Percentiles rank a stretch among this genome's conserved stretches.
phyloP scores from a whole-genome alignment of 306 rosid species.

The Inga oerstediana region DNA sequence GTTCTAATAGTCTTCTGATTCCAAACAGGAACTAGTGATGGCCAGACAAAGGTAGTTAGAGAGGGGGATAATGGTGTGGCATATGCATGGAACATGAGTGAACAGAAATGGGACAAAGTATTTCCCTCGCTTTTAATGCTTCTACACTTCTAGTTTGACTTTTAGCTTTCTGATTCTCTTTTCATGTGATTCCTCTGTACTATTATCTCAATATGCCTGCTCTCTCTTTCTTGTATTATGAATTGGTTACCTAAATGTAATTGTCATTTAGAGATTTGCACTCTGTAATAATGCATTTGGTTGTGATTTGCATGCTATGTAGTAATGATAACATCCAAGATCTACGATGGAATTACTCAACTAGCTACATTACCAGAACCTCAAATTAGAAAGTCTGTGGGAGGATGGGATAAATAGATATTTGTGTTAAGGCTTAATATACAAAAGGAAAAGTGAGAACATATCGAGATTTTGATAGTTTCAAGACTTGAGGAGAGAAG shows the following conservation, averaged over 20 bases:
- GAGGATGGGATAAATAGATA: not conserved
- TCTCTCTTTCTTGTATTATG: not conserved
- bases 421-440: not conserved
- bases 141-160: constrained; percentile 8
- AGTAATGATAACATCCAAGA: not conserved
- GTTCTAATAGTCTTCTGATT: constrained; percentile 32
- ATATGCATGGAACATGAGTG: constrained; percentile 83
- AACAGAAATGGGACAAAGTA: constrained; percentile 95
- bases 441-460: not conserved
- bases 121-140: constrained; percentile 31
- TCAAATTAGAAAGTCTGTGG: not conserved
- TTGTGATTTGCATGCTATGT: no score
- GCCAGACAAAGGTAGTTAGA: constrained; percentile 91
- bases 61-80: constrained; percentile 99
- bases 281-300: not conserved
- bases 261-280: not conserved
- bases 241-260: not conserved
- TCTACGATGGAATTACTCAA: not conserved
- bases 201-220: not conserved
- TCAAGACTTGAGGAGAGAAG: not conserved
- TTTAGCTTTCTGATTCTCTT: constrained; percentile 4
- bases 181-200: not conserved
- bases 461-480: not conserved
- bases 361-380: not conserved
- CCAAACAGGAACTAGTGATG: constrained; percentile 84